Base-by-base conservation (phyloP, 1,139 yeast genomes). In the Blastobotrys serpentis region DNA sequence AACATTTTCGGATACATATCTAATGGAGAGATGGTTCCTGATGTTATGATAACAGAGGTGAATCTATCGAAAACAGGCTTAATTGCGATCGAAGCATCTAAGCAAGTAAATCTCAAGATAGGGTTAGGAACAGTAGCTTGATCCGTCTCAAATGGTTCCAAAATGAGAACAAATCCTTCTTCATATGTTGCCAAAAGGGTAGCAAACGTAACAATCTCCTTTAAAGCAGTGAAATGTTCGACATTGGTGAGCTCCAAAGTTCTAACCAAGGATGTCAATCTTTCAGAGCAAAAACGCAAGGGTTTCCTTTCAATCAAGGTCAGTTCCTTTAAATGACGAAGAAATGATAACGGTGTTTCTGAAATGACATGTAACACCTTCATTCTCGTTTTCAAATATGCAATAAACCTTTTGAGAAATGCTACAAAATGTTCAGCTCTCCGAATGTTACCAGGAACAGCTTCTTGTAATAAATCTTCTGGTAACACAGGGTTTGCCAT, bases 1-100 rank as follows among this genome's bases (percentile, higher is more conserved):
- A 92, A 74, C 98, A 92, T 92, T 61, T 88, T 84, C 4, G 99
- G 99, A 64, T 92, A 92, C 99, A 92, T 92, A 63, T 94, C 98
- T 66, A 92, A 77, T 0, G 99, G 99, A 0, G 98, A 92, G 42
- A 92, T 90, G 11, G 99, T 92, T 59, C 99, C 99, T 1, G 96
- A 87, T 0, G 99, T 92, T 53, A 92, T 92, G 52, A 92, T 85
- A 11, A 92, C 96, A 0, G 97, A 85, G n/a, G 88, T 82, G 63
- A 92, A 92, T 53, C 92, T 76, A 46, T 92, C 98, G 73, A 92
- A 92, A 0, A 92, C 92, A 0, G 99, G 98, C 64, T 89, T 92
- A 57, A 92, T 92, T 2, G 98, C 98, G 58, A 94, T 94, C 0
- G 97, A 89, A 0, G 98, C 98, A 70, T 92, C 99, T 45, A 94